A percentile compares a stretch with the other conserved stretches of the same genome.
Conservation (phyloP, 2,329 filamentous ascomycete species). For the Neopestalotiopsis sp. region DNA sequence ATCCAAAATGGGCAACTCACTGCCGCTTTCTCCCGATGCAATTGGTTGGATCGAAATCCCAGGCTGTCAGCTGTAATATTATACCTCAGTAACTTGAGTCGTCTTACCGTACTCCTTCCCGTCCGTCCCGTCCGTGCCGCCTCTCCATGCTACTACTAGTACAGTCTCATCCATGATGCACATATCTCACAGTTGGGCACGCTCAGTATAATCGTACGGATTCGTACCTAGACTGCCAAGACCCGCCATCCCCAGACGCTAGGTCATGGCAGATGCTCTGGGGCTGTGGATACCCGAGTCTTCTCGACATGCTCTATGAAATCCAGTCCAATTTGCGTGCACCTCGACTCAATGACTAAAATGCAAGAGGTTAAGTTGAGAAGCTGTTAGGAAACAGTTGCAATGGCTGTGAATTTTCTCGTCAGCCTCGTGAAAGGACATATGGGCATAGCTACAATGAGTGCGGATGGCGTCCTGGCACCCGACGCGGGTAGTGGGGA, state of each 20-base stretch:
- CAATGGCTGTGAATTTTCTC: too few relatives aligned
- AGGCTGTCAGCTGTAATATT: neutral
- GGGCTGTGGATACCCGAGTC: neutral
- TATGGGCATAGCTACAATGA: too few relatives aligned
- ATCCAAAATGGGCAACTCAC: neutral
- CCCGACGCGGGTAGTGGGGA: too few relatives aligned
- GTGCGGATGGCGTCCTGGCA: too few relatives aligned
- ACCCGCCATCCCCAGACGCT: neutral
- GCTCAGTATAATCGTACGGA: neutral
- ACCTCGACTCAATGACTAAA: too few relatives aligned
- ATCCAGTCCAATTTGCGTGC: too few relatives aligned
- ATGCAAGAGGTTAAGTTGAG: too few relatives aligned
- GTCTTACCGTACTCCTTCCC: neutral
- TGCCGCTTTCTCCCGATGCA: neutral
- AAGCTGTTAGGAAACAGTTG: too few relatives aligned
- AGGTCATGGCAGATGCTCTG: neutral
- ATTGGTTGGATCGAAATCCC: neutral
- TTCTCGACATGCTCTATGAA: neutral
- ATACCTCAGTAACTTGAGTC: neutral
- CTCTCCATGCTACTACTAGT: too few relatives aligned
- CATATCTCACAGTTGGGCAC: too few relatives aligned
- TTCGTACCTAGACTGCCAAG: neutral
- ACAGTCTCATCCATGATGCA: too few relatives aligned
- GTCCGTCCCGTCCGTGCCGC: neutral
- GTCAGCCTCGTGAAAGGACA: too few relatives aligned